Conservation (phyloP, 1,284 basidiomycete genomes). For the Ustilago lituana region DNA sequence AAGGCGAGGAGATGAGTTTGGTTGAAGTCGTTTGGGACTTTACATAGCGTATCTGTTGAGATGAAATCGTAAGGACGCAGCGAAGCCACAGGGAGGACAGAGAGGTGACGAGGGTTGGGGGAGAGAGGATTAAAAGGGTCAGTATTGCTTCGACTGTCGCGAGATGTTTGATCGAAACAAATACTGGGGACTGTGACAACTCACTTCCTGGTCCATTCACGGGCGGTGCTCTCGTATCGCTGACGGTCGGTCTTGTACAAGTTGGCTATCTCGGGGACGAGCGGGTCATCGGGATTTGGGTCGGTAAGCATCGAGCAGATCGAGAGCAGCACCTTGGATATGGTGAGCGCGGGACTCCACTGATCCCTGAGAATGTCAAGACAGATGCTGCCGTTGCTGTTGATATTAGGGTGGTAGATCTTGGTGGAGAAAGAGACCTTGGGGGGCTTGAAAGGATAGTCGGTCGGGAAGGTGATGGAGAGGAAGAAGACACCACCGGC, state of each 20-base stretch:
- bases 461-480: constrained; percentile 76
- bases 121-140: neutral
- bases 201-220: constrained; percentile 67
- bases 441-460: constrained; percentile 75
- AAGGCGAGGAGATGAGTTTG: constrained; percentile 8
- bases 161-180: too few species aligned
- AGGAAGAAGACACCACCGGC: constrained; percentile 65
- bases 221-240: constrained; percentile 66
- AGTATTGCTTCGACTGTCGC: too few species aligned
- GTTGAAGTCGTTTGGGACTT: constrained; percentile 12
- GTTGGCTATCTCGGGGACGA: constrained; percentile 67
- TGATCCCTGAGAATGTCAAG: constrained; percentile 94
- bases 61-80: neutral
- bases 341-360: constrained; percentile 85
- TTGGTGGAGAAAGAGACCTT: constrained; percentile 99
- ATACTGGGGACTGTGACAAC: too few species aligned
- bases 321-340: constrained; percentile 77
- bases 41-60: constrained; percentile 46
- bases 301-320: constrained; percentile 67
- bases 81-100: neutral
- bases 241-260: constrained; percentile 66
- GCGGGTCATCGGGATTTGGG: constrained; percentile 67
- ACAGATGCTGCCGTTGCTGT: constrained; percentile 97
- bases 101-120: neutral
- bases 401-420: constrained; percentile 94